These are phyloP conservation scores for Colletotrichum cuscutae DNA, from an alignment of 2,329 filamentous ascomycete genomes.

Conservation along the genomic window DNA sequence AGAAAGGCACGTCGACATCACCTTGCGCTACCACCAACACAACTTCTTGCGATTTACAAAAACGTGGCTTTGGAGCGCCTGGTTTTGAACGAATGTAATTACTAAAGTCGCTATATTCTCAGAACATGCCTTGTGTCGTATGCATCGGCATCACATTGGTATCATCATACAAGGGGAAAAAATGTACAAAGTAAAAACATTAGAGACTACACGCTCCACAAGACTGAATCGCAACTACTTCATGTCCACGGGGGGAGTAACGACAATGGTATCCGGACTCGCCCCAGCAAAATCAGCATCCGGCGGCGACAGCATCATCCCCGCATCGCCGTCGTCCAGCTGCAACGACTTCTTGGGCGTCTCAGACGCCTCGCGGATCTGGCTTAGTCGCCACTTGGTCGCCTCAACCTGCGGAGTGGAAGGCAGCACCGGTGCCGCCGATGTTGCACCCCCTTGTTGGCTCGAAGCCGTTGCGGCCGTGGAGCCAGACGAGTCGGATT, in stretches of 20 bases:
- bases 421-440: not conserved
- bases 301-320: not conserved
- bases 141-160: not conserved
- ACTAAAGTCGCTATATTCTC: not conserved
- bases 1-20: no score
- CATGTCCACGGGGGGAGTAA: slow-evolving; percentile 19
- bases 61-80: not conserved
- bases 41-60: not conserved
- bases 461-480: not conserved
- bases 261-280: slow-evolving; percentile 34
- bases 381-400: slow-evolving; percentile 24
- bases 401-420: slow-evolving; percentile 13
- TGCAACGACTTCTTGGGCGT: slow-evolving; percentile 11
- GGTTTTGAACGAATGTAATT: not conserved
- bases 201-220: not conserved
- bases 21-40: no score
- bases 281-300: slow-evolving; percentile 29
- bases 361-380: slow-evolving; percentile 31
- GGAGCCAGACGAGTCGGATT: not conserved
- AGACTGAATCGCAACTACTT: not conserved
- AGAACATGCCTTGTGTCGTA: not conserved
- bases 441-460: not conserved
- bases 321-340: not conserved
- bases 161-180: slow-evolving; percentile 19
- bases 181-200: not conserved